These are phyloP conservation scores for Solanum commersonii DNA, from an alignment of 257 asterid species.

Conservation along the genomic window DNA sequence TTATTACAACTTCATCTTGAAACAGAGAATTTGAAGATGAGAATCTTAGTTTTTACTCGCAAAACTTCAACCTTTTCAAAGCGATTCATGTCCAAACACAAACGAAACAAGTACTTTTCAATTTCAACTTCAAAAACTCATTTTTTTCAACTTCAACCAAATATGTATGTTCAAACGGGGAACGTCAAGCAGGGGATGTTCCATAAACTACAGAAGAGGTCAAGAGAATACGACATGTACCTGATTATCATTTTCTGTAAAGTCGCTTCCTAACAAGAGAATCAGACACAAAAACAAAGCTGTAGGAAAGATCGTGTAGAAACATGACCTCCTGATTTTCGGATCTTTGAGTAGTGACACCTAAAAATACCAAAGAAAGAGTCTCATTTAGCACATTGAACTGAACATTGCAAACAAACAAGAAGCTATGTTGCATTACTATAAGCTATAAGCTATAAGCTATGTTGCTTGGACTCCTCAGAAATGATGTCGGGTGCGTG, in stretches of 20 bases:
- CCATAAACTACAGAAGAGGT: neutral
- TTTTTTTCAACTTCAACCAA: neutral
- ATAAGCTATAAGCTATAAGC: neutral
- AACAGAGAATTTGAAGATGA: neutral
- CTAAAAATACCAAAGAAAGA: conserved; percentile 12
- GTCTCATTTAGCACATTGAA: neutral
- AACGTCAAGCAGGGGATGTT: neutral
- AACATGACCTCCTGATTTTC: conserved; percentile 23
- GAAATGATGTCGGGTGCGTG: neutral
- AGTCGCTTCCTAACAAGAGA: conserved; percentile 23
- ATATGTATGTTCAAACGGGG: neutral
- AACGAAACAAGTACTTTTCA: neutral
- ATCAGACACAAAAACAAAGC: conserved; percentile 23
- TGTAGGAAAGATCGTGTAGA: conserved; percentile 25
- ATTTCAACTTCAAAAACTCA: neutral
- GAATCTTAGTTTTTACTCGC: neutral
- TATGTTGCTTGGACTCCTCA: neutral
- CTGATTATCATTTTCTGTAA: conserved; percentile 28
- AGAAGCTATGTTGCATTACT: neutral
- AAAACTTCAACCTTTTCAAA: neutral
- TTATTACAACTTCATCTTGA: neutral
- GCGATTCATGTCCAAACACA: neutral
- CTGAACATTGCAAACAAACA: neutral
- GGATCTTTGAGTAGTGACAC: conserved; percentile 25
- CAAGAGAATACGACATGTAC: conserved; percentile 1